Percentiles rank a stretch among this genome's conserved stretches.
Conservation (phyloP, 1,284 basidiomycete species). For the Ustilago vetiveriae region DNA sequence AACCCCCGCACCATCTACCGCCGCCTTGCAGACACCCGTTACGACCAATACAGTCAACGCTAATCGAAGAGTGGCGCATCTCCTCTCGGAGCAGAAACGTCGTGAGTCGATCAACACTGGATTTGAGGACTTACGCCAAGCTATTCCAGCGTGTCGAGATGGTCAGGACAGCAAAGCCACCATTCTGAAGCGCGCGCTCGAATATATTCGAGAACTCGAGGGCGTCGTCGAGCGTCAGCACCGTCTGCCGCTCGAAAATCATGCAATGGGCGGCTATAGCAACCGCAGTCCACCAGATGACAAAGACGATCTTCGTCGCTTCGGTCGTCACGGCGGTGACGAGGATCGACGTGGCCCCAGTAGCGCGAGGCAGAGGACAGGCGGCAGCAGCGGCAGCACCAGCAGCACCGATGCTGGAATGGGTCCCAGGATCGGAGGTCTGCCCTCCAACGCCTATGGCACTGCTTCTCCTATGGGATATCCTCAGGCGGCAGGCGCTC, state of each 20-base stretch:
- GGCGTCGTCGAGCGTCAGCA: constrained; percentile 39
- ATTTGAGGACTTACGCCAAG: constrained; percentile 49
- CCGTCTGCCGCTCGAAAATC: constrained; percentile 13
- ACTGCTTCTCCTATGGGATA: constrained; percentile 1
- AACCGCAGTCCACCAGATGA: constrained; percentile 45
- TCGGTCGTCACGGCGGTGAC: constrained; percentile 29
- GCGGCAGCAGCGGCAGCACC: constrained; percentile 8
- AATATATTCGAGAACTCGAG: constrained; percentile 48
- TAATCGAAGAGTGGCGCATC: constrained; percentile 43
- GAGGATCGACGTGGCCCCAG: constrained; percentile 20
- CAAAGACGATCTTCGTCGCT: constrained; percentile 35
- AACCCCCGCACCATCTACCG: background rate
- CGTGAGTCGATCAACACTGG: constrained; percentile 55
- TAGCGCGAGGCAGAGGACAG: constrained; percentile 15
- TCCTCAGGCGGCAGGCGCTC: background rate
- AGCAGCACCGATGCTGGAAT: constrained; percentile 16
- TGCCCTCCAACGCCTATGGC: constrained; percentile 26
- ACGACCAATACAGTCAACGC: constrained; percentile 32
- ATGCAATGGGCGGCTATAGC: constrained; percentile 22
- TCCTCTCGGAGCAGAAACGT: constrained; percentile 46
- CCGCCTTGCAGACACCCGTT: constrained; percentile 1
- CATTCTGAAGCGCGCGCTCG: constrained; percentile 47
- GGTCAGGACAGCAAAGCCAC: constrained; percentile 54
- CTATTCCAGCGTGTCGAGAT: constrained; percentile 45
- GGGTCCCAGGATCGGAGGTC: constrained; percentile 29